phyloP scores from a whole-genome alignment of 805 yeast species.

The Lachancea dasiensis region DNA sequence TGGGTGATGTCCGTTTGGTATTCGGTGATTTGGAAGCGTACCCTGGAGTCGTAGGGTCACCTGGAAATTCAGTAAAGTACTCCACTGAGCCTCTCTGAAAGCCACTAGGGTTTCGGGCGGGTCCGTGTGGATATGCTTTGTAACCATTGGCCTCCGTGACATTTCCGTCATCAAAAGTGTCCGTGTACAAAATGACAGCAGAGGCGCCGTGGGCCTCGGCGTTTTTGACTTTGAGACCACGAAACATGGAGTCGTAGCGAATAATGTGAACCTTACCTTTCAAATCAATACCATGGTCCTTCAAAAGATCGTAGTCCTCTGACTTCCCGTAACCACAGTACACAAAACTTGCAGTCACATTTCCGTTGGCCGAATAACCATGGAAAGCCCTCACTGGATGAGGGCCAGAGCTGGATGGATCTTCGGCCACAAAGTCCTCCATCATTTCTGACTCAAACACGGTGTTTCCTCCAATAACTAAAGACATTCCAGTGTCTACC shows the following conservation, averaged over 20 bases:
- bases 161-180: constrained; percentile 49
- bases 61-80: constrained; percentile 54
- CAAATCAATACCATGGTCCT: constrained; percentile 38
- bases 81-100: constrained; percentile 59
- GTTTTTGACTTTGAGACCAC: constrained; percentile 53
- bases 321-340: constrained; percentile 55
- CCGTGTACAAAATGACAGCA: constrained; percentile 46
- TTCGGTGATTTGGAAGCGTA: constrained; percentile 45
- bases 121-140: constrained; percentile 55
- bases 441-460: constrained; percentile 44
- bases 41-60: constrained; percentile 77
- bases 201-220: constrained; percentile 59
- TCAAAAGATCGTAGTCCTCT: constrained; percentile 46
- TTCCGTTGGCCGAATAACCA: constrained; percentile 61
- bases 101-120: constrained; percentile 56
- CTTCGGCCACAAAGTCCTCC: constrained; percentile 43
- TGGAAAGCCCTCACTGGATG: constrained; percentile 47
- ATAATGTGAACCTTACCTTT: constrained; percentile 54
- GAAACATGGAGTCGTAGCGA: constrained; percentile 44
- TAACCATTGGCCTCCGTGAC: constrained; percentile 51
- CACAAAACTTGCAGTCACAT: constrained; percentile 48
- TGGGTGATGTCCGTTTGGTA: constrained; percentile 37
- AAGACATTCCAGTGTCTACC: constrained; percentile 37
- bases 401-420: constrained; percentile 35
- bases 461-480: constrained; percentile 31